These are phyloP conservation scores for Acanthamoeba culbertsoni DNA, from an alignment of 208 protist genomes.

Conservation along the genomic window DNA sequence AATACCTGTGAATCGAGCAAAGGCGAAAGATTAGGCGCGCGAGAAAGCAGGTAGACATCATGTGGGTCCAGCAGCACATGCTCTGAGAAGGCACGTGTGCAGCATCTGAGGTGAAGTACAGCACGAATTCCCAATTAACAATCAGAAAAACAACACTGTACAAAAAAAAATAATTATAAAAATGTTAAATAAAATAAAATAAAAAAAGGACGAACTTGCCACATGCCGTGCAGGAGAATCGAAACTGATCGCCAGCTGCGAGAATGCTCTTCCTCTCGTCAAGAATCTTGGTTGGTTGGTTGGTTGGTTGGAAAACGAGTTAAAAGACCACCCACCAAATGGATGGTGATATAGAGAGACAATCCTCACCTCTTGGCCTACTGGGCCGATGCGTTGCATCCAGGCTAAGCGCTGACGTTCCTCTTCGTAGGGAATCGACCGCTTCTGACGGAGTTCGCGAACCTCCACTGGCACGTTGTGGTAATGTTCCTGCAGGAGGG, in stretches of 20 bases:
- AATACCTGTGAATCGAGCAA: too few species aligned
- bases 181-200: background rate
- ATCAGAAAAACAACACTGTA: too few species aligned
- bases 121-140: too few species aligned
- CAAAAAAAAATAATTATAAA: background rate
- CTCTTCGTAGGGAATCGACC: background rate
- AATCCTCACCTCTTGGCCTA: background rate
- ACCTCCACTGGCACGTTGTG: background rate
- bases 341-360: background rate
- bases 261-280: background rate
- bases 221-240: background rate
- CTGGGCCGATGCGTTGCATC: background rate
- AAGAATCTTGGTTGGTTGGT: background rate
- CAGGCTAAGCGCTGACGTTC: background rate
- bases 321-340: background rate
- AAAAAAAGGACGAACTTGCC: background rate
- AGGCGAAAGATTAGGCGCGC: background rate
- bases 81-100: background rate
- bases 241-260: background rate
- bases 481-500: background rate
- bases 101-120: background rate
- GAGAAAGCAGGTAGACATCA: background rate
- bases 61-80: background rate
- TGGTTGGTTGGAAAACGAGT: background rate
- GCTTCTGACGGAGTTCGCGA: background rate